Conservation (phyloP, 2,329 filamentous ascomycete genomes). For the Coniella lustricola region DNA sequence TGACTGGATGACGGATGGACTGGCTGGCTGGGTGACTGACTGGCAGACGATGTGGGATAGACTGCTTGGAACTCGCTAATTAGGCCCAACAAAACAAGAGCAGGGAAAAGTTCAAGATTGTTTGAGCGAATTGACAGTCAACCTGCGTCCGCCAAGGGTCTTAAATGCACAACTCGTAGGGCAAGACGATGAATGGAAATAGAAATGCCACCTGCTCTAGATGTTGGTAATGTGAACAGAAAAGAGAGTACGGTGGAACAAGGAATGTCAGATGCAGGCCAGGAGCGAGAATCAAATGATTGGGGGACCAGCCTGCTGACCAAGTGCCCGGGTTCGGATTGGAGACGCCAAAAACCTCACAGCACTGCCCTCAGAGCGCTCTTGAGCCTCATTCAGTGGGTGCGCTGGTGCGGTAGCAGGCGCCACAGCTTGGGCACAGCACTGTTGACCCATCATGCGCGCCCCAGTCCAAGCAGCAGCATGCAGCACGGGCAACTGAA, state of each 20-base stretch:
- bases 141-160: background rate
- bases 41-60: background rate
- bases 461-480: too few relatives aligned
- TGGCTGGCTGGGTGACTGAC: background rate
- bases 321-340: constrained; percentile 5
- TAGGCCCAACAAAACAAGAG: too few relatives aligned
- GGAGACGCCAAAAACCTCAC: too few relatives aligned
- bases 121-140: too few relatives aligned
- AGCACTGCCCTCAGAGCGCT: too few relatives aligned
- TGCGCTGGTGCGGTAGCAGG: too few relatives aligned
- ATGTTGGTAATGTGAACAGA: constrained; percentile 7
- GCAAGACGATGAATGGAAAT: constrained; percentile 17
- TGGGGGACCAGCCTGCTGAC: constrained; percentile 15
- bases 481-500: too few relatives aligned
- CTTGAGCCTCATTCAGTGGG: too few relatives aligned
- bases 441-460: too few relatives aligned
- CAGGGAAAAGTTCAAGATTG: too few relatives aligned
- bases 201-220: constrained; percentile 12
- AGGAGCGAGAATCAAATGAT: constrained; percentile 8
- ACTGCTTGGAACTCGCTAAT: too few relatives aligned
- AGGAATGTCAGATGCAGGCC: constrained; percentile 17
- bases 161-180: background rate
- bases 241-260: constrained; percentile 10
- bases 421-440: background rate
- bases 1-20: background rate